Percentiles rank a stretch among this genome's conserved stretches.
Evolutionary conservation across 495 filamentous ascomycete genomes (phyloP).

Genomic region (Articulospora tetracladia): DNA sequence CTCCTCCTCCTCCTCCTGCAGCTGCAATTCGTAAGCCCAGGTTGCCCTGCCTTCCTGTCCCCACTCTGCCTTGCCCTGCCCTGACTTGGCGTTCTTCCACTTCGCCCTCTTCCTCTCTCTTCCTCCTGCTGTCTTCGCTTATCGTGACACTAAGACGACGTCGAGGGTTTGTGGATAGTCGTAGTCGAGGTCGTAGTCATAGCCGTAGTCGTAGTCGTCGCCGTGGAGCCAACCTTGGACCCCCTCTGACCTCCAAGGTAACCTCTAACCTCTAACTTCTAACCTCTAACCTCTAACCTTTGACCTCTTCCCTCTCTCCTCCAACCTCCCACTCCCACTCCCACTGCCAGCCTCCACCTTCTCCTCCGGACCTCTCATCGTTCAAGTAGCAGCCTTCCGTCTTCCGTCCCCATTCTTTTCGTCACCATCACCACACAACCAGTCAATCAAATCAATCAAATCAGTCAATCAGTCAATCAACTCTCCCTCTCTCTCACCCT

Average conservation of each 20-base stretch:
- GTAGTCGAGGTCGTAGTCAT: no score
- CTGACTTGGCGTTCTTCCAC: not conserved
- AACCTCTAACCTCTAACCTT: constrained; percentile 3
- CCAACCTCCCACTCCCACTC: not conserved
- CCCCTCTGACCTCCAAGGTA: no score
- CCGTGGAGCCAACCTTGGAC: no score
- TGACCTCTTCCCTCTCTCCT: not conserved
- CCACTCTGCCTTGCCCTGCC: not conserved
- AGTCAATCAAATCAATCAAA: no score
- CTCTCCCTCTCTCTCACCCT: no score
- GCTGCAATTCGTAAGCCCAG: constrained; percentile 18
- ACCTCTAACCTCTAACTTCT: not conserved
- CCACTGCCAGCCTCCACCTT: not conserved
- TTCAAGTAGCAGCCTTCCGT: not conserved
- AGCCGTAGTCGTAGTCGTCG: no score
- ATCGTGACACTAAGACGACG: constrained; percentile 9
- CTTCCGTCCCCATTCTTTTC: not conserved
- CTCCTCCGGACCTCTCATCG: not conserved
- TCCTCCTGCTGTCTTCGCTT: not conserved
- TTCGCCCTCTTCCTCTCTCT: not conserved
- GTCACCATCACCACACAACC: not conserved
- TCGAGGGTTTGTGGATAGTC: not conserved
- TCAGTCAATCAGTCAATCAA: no score
- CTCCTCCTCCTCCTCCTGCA: constrained; percentile 7
- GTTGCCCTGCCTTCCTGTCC: not conserved